Evolutionary conservation across 495 filamentous ascomycete species (phyloP).

Genomic region (Aspergillus conjunctus): DNA sequence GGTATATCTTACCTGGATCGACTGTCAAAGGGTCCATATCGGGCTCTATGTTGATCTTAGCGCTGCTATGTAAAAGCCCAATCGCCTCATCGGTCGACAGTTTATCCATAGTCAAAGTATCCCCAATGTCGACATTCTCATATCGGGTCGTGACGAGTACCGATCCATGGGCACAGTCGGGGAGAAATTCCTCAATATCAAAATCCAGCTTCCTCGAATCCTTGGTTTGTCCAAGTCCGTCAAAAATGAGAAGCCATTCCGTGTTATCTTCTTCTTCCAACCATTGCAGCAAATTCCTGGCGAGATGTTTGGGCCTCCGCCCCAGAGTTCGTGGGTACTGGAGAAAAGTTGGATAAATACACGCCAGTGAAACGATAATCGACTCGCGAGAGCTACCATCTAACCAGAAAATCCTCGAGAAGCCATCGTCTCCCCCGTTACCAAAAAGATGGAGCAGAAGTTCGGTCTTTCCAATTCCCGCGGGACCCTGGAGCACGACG

Average conservation of each 20-base stretch:
- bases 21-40: neutral
- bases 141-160: neutral
- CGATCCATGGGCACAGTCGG: neutral
- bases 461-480: neutral
- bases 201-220: neutral
- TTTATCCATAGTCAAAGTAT: neutral
- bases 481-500: neutral
- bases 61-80: neutral
- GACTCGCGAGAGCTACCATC: neutral
- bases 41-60: neutral
- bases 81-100: neutral
- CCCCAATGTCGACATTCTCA: neutral
- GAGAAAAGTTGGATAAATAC: neutral
- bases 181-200: neutral
- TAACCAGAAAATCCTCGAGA: neutral
- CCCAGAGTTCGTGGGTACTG: neutral
- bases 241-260: neutral
- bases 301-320: neutral
- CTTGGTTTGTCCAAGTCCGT: neutral
- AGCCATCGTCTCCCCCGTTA: neutral
- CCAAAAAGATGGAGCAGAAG: neutral
- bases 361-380: neutral
- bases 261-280: neutral
- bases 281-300: neutral
- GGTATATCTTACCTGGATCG: too few species aligned